Evolutionary conservation across 1,284 basidiomycete species (phyloP).

Genomic region (Trichosporon inkin): DNA sequence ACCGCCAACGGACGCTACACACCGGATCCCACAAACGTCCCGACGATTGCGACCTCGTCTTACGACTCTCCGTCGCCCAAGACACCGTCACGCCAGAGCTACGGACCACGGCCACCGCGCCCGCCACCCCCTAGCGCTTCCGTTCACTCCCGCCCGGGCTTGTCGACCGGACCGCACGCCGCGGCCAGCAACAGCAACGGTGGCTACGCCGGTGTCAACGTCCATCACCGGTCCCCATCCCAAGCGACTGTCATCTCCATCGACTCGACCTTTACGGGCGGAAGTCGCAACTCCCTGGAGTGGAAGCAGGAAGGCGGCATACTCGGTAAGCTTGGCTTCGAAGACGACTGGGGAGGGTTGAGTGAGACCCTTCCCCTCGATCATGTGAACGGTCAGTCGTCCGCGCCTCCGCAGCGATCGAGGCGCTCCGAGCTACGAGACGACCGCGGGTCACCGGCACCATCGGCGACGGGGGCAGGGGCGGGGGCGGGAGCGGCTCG

Average conservation of each 20-base stretch:
- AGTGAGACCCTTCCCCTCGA: background rate
- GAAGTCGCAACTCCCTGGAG: constrained; percentile 6
- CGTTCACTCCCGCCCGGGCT: constrained; percentile 3
- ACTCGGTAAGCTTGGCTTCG: constrained; percentile 22
- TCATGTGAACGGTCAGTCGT: background rate
- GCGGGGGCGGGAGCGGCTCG: background rate
- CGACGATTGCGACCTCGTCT: constrained; percentile 1
- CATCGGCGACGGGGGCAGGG: background rate
- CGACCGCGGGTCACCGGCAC: background rate
- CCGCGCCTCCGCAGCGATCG: constrained; percentile 1
- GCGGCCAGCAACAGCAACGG: background rate
- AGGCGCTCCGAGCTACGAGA: constrained; percentile 5
- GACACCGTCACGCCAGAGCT: constrained; percentile 6
- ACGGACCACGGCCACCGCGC: background rate
- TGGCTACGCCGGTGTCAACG: background rate
- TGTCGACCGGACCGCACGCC: background rate
- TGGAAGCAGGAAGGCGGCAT: constrained; percentile 24
- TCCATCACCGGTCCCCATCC: constrained; percentile 7
- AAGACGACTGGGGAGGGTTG: constrained; percentile 15
- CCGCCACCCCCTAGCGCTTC: background rate
- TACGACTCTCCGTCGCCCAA: background rate
- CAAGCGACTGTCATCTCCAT: constrained; percentile 19
- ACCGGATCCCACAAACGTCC: constrained; percentile 1
- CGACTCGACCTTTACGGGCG: constrained; percentile 18
- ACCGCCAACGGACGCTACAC: background rate